Conservation (phyloP, 2,329 filamentous ascomycete species). For the Alternaria longipes region DNA sequence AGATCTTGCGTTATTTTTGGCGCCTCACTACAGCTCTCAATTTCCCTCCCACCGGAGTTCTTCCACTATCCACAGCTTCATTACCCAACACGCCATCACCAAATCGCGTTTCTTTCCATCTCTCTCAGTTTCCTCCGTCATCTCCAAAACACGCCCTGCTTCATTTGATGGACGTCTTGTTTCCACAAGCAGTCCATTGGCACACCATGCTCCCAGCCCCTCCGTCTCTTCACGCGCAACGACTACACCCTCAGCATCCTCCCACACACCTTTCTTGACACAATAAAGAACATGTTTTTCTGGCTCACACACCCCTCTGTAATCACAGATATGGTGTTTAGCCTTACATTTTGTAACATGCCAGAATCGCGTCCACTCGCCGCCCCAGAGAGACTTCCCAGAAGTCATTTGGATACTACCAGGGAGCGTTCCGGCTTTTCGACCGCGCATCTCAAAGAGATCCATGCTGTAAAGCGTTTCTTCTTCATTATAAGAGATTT, state of each 20-base stretch:
- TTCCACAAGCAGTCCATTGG: not conserved
- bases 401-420: conserved; percentile 26
- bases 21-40: not conserved
- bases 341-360: conserved; percentile 30
- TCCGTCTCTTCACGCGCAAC: conserved; percentile 23
- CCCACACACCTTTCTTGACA: conserved; percentile 29
- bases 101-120: conserved; percentile 28
- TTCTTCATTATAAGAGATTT: conserved; percentile 31
- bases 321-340: conserved; percentile 12
- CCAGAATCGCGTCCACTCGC: conserved; percentile 31
- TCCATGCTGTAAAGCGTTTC: conserved; percentile 33
- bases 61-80: conserved; percentile 32
- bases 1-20: not conserved
- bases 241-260: conserved; percentile 26
- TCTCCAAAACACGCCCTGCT: conserved; percentile 16
- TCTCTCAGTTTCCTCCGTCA: conserved; percentile 16
- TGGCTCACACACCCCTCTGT: conserved; percentile 25
- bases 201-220: not conserved
- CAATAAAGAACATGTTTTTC: conserved; percentile 32
- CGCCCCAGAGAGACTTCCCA: conserved; percentile 26
- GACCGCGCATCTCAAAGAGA: conserved; percentile 31
- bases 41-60: conserved; percentile 27
- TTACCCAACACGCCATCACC: conserved; percentile 40
- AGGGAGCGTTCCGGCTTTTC: conserved; percentile 12
- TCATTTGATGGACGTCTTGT: not conserved